Evolutionary conservation across 2,329 filamentous ascomycete genomes (phyloP).

Genomic region (Apiospora malaysiana): DNA sequence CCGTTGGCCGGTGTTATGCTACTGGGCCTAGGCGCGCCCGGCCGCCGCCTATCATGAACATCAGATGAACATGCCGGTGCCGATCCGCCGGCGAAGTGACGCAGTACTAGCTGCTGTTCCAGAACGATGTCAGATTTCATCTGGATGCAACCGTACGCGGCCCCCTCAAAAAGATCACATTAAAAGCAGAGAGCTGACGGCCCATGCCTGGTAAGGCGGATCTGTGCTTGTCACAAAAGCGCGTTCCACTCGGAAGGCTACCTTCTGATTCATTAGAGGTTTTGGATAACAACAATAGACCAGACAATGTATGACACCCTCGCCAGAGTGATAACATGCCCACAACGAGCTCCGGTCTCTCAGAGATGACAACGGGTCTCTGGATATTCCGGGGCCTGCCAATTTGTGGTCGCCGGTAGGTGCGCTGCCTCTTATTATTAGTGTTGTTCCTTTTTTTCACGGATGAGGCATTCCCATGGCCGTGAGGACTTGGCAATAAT

Average conservation of each 20-base stretch:
- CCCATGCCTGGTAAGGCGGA: conserved; percentile 18
- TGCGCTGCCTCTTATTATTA: background rate
- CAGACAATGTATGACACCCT: conserved; percentile 6
- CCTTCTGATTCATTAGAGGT: conserved; percentile 20
- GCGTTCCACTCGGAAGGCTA: conserved; percentile 9
- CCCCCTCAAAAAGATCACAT: background rate
- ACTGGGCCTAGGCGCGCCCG: background rate
- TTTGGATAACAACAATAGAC: conserved; percentile 10
- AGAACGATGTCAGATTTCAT: conserved; percentile 20
- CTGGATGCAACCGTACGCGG: conserved; percentile 8
- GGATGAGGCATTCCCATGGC: conserved; percentile 4
- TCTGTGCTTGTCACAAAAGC: background rate
- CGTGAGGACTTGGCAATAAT: background rate
- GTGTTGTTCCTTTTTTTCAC: background rate
- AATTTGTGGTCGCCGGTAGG: background rate
- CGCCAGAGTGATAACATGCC: background rate
- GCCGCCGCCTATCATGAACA: background rate
- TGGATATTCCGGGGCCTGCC: background rate
- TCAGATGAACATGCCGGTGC: conserved; percentile 22
- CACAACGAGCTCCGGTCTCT: background rate
- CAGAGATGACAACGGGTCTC: background rate
- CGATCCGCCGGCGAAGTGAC: conserved; percentile 14
- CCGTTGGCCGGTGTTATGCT: background rate
- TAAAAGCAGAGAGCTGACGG: background rate
- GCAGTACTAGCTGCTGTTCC: conserved; percentile 7